These are phyloP conservation scores for Alternaria atra DNA, from an alignment of 2,329 filamentous ascomycete genomes.

Conservation along the genomic window DNA sequence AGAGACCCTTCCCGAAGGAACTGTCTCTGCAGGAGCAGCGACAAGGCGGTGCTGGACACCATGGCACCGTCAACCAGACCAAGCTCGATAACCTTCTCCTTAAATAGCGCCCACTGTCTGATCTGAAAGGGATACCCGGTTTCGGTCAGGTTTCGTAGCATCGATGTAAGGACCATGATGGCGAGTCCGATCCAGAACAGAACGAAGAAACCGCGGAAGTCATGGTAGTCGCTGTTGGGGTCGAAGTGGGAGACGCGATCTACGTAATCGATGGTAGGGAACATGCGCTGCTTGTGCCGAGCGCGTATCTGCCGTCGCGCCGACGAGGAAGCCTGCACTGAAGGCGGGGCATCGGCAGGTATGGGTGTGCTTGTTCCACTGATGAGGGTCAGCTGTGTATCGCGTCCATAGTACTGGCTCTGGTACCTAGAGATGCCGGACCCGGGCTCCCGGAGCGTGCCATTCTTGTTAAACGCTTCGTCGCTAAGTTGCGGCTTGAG, in stretches of 20 bases:
- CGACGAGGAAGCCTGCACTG: conserved; percentile 82
- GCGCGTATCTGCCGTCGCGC: conserved; percentile 85
- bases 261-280: conserved; percentile 91
- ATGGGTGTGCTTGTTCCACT: conserved; percentile 87
- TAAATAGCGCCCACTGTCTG: conserved; percentile 87
- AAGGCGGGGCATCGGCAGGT: conserved; percentile 90
- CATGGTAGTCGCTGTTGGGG: conserved; percentile 86
- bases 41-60: conserved; percentile 77
- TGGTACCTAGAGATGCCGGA: conserved; percentile 50
- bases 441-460: conserved; percentile 31
- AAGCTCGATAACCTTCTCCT: conserved; percentile 87
- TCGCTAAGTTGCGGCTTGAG: conserved; percentile 48
- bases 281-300: conserved; percentile 82
- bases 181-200: conserved; percentile 97
- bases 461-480: conserved; percentile 37
- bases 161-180: conserved; percentile 97
- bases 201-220: conserved; percentile 97
- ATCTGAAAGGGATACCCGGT: conserved; percentile 87
- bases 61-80: conserved; percentile 84
- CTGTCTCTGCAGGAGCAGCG: conserved; percentile 75
- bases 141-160: conserved; percentile 91
- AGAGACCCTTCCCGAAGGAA: conserved; percentile 68
- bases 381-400: conserved; percentile 26
- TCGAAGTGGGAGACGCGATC: conserved; percentile 96
- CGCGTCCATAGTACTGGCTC: conserved; percentile 64